Evolutionary conservation across 169 alveolate species (phyloP).

Genomic region (Cyclospora cayetanensis): DNA sequence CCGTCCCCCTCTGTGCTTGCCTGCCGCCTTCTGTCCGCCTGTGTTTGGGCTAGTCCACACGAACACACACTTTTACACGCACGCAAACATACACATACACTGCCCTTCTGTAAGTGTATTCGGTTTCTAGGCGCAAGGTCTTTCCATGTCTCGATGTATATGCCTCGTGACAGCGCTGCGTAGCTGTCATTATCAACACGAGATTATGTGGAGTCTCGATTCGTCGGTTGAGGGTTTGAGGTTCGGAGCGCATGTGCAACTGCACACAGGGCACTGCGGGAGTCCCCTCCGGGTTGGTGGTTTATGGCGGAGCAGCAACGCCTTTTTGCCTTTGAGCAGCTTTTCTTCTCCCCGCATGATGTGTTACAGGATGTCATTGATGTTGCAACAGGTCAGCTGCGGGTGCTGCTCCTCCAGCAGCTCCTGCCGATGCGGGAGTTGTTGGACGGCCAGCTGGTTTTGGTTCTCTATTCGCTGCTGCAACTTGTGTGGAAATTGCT

Average conservation of each 20-base stretch:
- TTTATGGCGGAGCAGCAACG: neutral
- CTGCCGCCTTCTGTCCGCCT: neutral
- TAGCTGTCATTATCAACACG: too few species aligned
- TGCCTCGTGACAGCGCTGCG: too few species aligned
- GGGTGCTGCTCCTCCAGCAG: constrained; percentile 3
- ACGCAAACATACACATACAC: neutral
- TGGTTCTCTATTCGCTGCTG: neutral
- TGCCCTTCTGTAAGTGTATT: neutral
- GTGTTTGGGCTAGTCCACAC: neutral
- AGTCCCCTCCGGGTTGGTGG: neutral
- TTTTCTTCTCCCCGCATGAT: neutral
- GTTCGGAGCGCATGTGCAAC: too few species aligned
- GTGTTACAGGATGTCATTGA: neutral
- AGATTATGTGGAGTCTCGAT: too few species aligned
- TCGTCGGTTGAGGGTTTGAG: too few species aligned
- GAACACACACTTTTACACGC: neutral
- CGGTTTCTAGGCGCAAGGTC: too few species aligned
- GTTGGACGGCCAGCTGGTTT: neutral
- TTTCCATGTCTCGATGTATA: too few species aligned
- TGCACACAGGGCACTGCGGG: neutral
- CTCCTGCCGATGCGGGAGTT: neutral
- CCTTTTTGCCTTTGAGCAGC: neutral
- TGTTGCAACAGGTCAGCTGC: neutral
- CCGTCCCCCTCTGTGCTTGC: neutral
- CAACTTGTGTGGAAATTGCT: too few species aligned